Percentiles rank a stretch among this genome's conserved stretches.
Conservation (phyloP, 73 alveolate species). For the Paramecium sexaurelia region DNA sequence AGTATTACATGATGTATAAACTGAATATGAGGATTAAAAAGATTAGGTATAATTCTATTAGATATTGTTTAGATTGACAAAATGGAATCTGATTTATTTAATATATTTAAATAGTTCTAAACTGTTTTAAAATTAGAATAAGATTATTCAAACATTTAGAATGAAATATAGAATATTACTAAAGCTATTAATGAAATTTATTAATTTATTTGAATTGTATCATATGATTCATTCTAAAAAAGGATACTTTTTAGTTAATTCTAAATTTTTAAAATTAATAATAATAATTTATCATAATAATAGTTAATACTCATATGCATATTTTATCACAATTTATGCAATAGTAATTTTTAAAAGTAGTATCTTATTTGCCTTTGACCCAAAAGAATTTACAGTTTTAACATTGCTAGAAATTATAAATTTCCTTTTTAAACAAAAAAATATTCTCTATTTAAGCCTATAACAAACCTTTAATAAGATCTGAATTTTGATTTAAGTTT, state of each 20-base stretch:
- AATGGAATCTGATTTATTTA: background rate
- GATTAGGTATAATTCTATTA: conserved; percentile 4
- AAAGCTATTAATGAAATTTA: conserved; percentile 28
- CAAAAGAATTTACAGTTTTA: background rate
- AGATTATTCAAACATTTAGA: background rate
- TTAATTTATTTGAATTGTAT: background rate
- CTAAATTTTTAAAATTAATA: background rate
- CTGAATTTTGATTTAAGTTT: background rate
- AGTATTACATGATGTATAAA: background rate
- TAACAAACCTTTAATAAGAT: background rate
- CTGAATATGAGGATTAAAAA: background rate
- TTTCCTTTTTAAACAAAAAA: background rate
- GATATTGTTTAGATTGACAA: background rate
- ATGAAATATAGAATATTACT: background rate
- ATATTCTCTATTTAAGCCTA: background rate
- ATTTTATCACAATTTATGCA: background rate
- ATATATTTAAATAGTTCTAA: background rate
- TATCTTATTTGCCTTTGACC: background rate
- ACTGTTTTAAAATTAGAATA: background rate
- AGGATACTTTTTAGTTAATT: no score
- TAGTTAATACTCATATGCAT: background rate
- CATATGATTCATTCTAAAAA: background rate
- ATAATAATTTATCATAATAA: background rate
- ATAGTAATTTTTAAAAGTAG: background rate
- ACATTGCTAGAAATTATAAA: background rate